Percentiles rank a stretch among this genome's conserved stretches.
These are phyloP conservation scores for Plasmodium gallinaceum DNA, from an alignment of 169 alveolate genomes.

Conservation along the genomic window DNA sequence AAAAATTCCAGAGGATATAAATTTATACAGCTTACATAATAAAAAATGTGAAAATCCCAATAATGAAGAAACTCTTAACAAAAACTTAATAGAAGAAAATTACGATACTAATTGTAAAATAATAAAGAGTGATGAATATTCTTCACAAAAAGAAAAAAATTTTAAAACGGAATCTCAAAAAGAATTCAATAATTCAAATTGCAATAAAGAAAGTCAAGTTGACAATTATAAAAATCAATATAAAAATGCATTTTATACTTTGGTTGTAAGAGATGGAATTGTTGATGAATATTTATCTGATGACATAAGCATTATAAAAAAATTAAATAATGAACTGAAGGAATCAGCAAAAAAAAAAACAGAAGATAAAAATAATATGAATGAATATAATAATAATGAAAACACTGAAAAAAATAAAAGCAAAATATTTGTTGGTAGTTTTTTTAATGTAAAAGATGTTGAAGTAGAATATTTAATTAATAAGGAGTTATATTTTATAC, in stretches of 20 bases:
- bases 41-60: background rate
- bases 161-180: background rate
- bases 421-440: constrained; percentile 79
- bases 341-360: constrained; percentile 9
- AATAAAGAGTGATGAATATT: background rate
- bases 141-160: background rate
- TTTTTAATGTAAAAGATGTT: constrained; percentile 76
- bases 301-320: constrained; percentile 52
- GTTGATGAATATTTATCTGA: constrained; percentile 62
- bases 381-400: constrained; percentile 9
- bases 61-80: background rate
- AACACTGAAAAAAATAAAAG: constrained; percentile 41
- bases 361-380: constrained; percentile 5
- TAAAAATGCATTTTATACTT: constrained; percentile 43
- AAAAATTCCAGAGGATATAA: background rate
- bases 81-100: background rate
- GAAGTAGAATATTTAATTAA: constrained; percentile 69
- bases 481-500: constrained; percentile 78
- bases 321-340: constrained; percentile 28
- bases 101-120: background rate
- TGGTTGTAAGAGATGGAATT: constrained; percentile 71
- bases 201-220: background rate
- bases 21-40: background rate
- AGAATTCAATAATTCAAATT: background rate
- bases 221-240: constrained; percentile 12